Evolutionary conservation across 345 rosid genomes (phyloP), one percentile per base, ranked within the genome.

Genomic region (Clarkia xantiana): DNA sequence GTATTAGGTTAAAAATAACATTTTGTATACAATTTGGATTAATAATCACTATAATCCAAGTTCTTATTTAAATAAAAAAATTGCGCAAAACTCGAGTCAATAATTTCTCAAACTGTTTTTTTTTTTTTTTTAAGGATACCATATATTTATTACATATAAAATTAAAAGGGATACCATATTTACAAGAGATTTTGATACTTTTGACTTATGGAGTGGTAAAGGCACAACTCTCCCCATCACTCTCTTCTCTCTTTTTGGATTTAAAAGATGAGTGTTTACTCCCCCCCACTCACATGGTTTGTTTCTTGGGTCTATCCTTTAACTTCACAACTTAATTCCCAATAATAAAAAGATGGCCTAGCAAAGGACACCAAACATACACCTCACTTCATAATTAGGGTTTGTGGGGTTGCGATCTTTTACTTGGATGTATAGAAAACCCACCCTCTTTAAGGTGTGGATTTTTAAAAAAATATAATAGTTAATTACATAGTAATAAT

Each of bases 271-370:
- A 48, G 41, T 57, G 47, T 42, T 39, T 36, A 43, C 36, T 23
- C 60, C 67, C 62, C 59, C 44, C 25, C 25, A 22, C 49, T 45
- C 69, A 65, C 69, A 54, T 59, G 69, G 53, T 49, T 34, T 65
- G 69, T 54, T 59, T 55, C 60, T 22, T 15, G 59, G 44, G 47
- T 18, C 39, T 53, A 49, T 51, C 16, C 39, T 18, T 14, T 47
- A 9, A 45, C 44, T 38, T 5, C 18, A 40, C 19, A 39, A 16
- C 16, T 2, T 39, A 25, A n/a, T 14, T 50, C 23, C 17, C 18
- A 42, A 19, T n/a, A 3, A 42, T 5, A 22, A 14, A 25, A 41
- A 57, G 61, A 57, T 57, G 54, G 47, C 61, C 46, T 40, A 50
- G 23, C 45, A 10, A 10, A 49, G 67, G 67, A 47, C 52, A 59